Conservation (phyloP, 768 basidiomycete genomes). For the Psilocybe cyanescens region DNA sequence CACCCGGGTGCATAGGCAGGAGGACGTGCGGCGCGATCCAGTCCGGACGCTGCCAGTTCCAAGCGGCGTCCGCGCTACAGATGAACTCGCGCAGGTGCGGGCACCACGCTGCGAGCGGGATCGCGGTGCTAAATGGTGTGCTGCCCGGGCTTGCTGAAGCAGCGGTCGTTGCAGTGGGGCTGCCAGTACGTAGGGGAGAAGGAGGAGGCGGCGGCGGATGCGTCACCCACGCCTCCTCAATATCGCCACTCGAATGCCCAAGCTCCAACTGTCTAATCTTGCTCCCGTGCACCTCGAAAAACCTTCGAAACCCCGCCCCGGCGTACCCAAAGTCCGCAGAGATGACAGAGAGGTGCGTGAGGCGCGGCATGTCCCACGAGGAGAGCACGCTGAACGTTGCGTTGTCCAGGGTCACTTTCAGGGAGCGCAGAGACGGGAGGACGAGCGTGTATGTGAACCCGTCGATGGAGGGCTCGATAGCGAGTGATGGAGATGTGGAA, state of each 20-base stretch:
- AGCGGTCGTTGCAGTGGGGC: neutral
- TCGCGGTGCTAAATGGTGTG: conserved; percentile 7
- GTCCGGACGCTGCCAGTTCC: conserved; percentile 80
- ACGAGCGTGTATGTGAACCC: conserved; percentile 32
- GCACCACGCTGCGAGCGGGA: conserved; percentile 69
- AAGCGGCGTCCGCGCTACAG: conserved; percentile 77
- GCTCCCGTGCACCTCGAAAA: conserved; percentile 68
- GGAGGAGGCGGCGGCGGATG: conserved; percentile 39
- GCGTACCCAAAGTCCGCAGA: conserved; percentile 74
- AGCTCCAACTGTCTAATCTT: conserved; percentile 70
- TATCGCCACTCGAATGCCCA: conserved; percentile 68
- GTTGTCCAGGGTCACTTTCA: conserved; percentile 75
- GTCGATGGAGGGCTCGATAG: conserved; percentile 19
- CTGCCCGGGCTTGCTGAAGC: neutral
- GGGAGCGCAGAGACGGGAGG: conserved; percentile 67
- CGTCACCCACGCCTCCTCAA: conserved; percentile 70
- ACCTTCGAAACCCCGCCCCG: conserved; percentile 63
- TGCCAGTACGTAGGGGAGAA: conserved; percentile 19
- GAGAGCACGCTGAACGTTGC: conserved; percentile 70
- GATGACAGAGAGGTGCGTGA: conserved; percentile 68
- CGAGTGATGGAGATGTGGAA: neutral
- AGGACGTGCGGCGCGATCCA: conserved; percentile 82
- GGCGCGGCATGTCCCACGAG: conserved; percentile 65
- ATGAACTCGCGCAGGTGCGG: conserved; percentile 73
- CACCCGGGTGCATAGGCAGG: conserved; percentile 61